phyloP scores from a whole-genome alignment of 2,329 filamentous ascomycete genomes.

The Arthrinium phaeospermum region DNA sequence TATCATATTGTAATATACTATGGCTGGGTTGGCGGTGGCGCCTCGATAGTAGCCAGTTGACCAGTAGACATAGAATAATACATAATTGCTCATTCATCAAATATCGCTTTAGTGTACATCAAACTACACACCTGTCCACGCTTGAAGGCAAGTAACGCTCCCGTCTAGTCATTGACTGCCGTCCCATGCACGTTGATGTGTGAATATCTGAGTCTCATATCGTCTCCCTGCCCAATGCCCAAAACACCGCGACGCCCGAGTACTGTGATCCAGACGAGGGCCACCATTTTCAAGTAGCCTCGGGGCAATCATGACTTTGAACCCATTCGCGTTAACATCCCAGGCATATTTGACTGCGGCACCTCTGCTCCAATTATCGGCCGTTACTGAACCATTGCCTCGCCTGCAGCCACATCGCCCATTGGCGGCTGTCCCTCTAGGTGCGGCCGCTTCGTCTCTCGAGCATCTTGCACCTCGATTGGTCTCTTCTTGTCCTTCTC shows the following conservation, averaged over 20 bases:
- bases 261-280: neutral
- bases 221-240: neutral
- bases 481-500: conserved; percentile 40
- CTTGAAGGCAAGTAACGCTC: neutral
- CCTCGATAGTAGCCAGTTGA: too few relatives aligned
- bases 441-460: conserved; percentile 37
- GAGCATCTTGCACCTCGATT: conserved; percentile 29
- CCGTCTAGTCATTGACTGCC: neutral
- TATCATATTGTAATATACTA: too few relatives aligned
- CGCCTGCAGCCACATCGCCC: conserved; percentile 1
- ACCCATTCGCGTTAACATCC: neutral
- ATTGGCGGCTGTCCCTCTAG: conserved; percentile 32
- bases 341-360: neutral
- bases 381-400: neutral
- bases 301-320: neutral
- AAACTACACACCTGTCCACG: conserved; percentile 5
- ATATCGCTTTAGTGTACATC: conserved; percentile 4
- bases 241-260: conserved; percentile 12
- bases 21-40: neutral
- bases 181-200: neutral
- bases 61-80: neutral
- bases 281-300: neutral
- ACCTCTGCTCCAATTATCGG: neutral
- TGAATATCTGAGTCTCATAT: neutral
- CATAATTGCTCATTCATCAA: conserved; percentile 1